Evolutionary conservation across 768 basidiomycete species (phyloP).

Genomic region (Amanita phalloides): DNA sequence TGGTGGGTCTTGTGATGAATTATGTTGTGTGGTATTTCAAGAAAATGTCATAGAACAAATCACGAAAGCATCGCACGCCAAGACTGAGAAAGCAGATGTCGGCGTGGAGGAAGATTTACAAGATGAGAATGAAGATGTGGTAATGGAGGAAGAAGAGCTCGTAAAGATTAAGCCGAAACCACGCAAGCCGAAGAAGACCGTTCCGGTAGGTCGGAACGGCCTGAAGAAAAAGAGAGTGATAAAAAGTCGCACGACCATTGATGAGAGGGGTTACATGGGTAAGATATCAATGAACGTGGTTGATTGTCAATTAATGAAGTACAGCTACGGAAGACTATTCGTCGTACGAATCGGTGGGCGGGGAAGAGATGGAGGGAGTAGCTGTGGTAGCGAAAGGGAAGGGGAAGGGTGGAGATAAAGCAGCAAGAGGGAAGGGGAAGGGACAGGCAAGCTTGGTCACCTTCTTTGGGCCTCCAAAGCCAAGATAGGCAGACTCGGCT

Average conservation of each 20-base stretch:
- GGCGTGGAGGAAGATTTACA: constrained; percentile 16
- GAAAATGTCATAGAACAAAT: constrained; percentile 3
- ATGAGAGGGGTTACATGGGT: constrained; percentile 72
- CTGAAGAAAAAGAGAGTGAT: constrained; percentile 60
- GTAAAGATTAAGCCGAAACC: constrained; percentile 24
- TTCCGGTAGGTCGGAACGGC: constrained; percentile 74
- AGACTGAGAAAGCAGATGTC: constrained; percentile 12
- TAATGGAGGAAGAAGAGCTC: constrained; percentile 22
- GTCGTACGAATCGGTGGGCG: constrained; percentile 69
- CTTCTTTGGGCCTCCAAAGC: constrained; percentile 9
- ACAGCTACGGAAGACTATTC: constrained; percentile 72
- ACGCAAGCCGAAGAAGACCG: constrained; percentile 41
- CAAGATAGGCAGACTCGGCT: not conserved
- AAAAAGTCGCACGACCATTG: constrained; percentile 43
- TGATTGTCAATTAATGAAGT: constrained; percentile 3
- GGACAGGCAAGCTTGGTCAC: constrained; percentile 3
- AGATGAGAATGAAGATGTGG: constrained; percentile 12
- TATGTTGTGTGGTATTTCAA: not conserved
- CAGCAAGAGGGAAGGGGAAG: not conserved
- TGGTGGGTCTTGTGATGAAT: constrained; percentile 24
- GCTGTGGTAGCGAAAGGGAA: constrained; percentile 16
- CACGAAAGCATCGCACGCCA: not conserved
- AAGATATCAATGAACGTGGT: constrained; percentile 11
- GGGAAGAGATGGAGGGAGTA: constrained; percentile 37
- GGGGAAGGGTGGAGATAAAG: constrained; percentile 2